These are phyloP conservation scores for Aspergillus felis DNA, from an alignment of 2,329 filamentous ascomycete genomes.

Conservation along the genomic window DNA sequence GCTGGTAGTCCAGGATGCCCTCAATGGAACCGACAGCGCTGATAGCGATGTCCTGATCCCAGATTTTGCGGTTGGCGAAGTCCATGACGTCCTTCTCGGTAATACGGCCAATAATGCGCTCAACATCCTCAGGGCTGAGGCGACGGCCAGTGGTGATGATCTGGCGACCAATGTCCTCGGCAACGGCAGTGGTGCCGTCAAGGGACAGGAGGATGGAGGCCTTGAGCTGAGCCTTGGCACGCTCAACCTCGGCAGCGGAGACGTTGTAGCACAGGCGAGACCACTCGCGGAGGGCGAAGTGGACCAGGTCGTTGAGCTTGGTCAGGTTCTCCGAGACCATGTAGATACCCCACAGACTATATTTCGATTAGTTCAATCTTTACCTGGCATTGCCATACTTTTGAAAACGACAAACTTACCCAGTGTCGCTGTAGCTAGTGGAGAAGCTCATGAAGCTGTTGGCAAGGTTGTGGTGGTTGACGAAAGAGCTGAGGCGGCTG, in stretches of 20 bases:
- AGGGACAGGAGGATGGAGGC: slow-evolving; percentile 95
- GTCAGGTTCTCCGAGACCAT: slow-evolving; percentile 87
- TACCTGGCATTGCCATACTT: not conserved
- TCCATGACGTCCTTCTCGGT: slow-evolving; percentile 96
- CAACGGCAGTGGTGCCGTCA: slow-evolving; percentile 93
- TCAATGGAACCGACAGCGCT: slow-evolving; percentile 91
- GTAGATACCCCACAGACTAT: slow-evolving; percentile 99
- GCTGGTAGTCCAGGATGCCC: slow-evolving; percentile 58
- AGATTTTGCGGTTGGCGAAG: slow-evolving; percentile 90
- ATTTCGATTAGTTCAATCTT: slow-evolving; percentile 11
- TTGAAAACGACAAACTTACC: slow-evolving; percentile 56
- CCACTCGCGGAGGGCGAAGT: slow-evolving; percentile 99
- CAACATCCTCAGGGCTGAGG: slow-evolving; percentile 88
- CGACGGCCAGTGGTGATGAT: slow-evolving; percentile 95
- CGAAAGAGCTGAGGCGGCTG: slow-evolving; percentile 93
- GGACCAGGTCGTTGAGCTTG: slow-evolving; percentile 87
- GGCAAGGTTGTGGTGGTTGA: slow-evolving; percentile 91
- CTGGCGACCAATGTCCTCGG: slow-evolving; percentile 97
- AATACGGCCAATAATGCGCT: slow-evolving; percentile 82
- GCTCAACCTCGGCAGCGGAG: slow-evolving; percentile 86
- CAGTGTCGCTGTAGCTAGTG: slow-evolving; percentile 98
- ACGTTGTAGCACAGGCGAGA: slow-evolving; percentile 88
- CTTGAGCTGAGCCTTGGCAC: slow-evolving; percentile 98
- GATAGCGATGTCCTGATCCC: slow-evolving; percentile 95
- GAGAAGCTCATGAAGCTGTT: slow-evolving; percentile 99